A percentile compares a stretch with the other conserved stretches of the same genome.
These are phyloP conservation scores for Lecanicillium sp. DNA, from an alignment of 2,329 filamentous ascomycete species.

Conservation along the genomic window DNA sequence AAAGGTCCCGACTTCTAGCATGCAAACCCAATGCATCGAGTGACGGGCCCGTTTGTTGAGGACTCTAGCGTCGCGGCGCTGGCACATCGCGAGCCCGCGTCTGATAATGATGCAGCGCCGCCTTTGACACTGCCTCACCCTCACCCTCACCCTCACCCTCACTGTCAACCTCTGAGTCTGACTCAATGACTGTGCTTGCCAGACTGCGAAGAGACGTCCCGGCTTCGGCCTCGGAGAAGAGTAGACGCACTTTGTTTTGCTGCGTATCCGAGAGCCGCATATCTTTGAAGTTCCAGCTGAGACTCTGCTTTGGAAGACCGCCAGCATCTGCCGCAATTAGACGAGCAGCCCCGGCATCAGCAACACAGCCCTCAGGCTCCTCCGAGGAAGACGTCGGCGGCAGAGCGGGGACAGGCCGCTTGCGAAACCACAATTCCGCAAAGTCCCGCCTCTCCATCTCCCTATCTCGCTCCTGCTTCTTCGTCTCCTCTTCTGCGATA, in stretches of 20 bases:
- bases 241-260: not conserved
- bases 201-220: too few relatives aligned
- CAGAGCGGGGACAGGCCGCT: not conserved
- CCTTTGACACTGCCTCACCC: too few relatives aligned
- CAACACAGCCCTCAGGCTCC: not conserved
- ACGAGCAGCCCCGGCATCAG: not conserved
- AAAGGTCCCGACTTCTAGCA: too few relatives aligned
- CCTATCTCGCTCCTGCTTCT: not conserved
- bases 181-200: not conserved
- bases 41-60: too few relatives aligned
- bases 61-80: too few relatives aligned
- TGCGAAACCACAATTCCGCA: slow-evolving; percentile 1
- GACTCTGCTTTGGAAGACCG: not conserved
- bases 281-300: not conserved
- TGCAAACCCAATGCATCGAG: too few relatives aligned
- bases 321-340: not conserved
- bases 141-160: too few relatives aligned
- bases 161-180: slow-evolving; percentile 1
- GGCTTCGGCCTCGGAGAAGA: too few relatives aligned
- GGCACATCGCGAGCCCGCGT: too few relatives aligned
- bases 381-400: too few relatives aligned
- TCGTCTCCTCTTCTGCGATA: not conserved
- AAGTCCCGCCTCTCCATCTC: not conserved
- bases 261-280: not conserved
- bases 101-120: too few relatives aligned